Base-by-base conservation (phyloP, 2,329 filamentous ascomycete species). In the Tolypocladium ophioglossoides region DNA sequence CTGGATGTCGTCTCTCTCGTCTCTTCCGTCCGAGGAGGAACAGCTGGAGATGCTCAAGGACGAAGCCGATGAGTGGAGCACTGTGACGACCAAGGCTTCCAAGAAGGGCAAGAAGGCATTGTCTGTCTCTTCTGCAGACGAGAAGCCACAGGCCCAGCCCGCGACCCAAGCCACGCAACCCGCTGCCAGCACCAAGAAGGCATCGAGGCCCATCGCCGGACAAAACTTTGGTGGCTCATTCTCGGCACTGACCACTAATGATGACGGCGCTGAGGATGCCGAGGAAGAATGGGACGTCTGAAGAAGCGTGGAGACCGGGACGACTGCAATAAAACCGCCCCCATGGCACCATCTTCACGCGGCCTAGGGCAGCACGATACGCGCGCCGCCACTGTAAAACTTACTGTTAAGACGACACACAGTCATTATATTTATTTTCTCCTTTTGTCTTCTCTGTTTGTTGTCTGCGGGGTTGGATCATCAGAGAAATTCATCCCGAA, bases 11-110 rank as follows among this genome's bases (percentile, higher is more conserved):
- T 72, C 75, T 11, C 69, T 82, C 1, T 79, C 79, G 3, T 83
- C 81, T 0, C n/a, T n/a, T n/a, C n/a, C n/a, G n/a, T n/a, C n/a
- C n/a, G 80, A 84, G 66, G 81, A 85, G 66, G 78, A 84, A 68
- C 81, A 84, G 70, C 71, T 84, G 60, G 75, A 83, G 69, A 71
- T 78, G 65, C 72, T 82, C 54, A 77, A 77, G 61, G 70, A 70
- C 22, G 72, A 77, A 32, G 70, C 67, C 22, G 74, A 78, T 50
- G 76, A 82, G 59, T 86, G 83, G 82, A 82, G 72, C 66, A 82
- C 82, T 35, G 83, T 86, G 51, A 77, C 74, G 64, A 67, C 67
- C 56, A 75, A 76, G 69, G 66, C 66, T 55, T 68, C 72, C 59
- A 72, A 74, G 70, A 72, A 72, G 63, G 65, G 66, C 62, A 72